These are phyloP conservation scores for Logfia minima DNA, from an alignment of 129 eudicot genomes.

Conservation along the genomic window DNA sequence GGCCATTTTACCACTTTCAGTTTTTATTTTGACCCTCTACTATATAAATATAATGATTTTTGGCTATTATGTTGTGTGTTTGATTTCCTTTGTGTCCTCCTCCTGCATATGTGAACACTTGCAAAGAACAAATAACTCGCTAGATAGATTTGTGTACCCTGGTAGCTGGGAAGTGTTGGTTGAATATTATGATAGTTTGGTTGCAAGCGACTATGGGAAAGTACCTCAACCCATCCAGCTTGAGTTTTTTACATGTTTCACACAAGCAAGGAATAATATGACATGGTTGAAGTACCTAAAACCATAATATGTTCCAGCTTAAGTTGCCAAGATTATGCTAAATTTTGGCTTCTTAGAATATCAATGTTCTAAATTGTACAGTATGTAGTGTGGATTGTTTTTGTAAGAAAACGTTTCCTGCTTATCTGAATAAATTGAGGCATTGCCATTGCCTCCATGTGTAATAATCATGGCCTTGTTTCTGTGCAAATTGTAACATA, in stretches of 20 bases:
- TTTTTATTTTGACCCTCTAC: too few species aligned
- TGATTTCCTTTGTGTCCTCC: neutral
- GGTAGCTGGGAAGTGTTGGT: slow-evolving; percentile 96
- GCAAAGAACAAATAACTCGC: slow-evolving; percentile 87
- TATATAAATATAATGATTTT: neutral
- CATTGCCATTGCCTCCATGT: slow-evolving; percentile 29
- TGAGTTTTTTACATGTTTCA: slow-evolving; percentile 26
- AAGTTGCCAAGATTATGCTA: slow-evolving; percentile 2
- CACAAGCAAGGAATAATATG: neutral
- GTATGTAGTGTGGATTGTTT: slow-evolving; percentile 35
- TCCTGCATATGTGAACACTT: slow-evolving; percentile 77
- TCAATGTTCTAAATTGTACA: slow-evolving; percentile 16
- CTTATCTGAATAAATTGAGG: slow-evolving; percentile 29
- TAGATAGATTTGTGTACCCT: slow-evolving; percentile 92
- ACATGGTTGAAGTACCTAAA: slow-evolving; percentile 7
- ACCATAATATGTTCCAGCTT: slow-evolving; percentile 9
- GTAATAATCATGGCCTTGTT: slow-evolving; percentile 21
- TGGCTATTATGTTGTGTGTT: neutral
- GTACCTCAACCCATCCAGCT: slow-evolving; percentile 57
- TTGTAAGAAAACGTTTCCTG: slow-evolving; percentile 8
- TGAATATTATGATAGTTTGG: slow-evolving; percentile 77
- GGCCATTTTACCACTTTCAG: too few species aligned
- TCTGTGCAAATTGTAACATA: slow-evolving; percentile 45
- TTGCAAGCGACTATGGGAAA: slow-evolving; percentile 55
- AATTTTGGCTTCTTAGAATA: slow-evolving; percentile 12